Base-by-base conservation (phyloP, 2,329 filamentous ascomycete genomes). In the Orbilia brochopaga region DNA sequence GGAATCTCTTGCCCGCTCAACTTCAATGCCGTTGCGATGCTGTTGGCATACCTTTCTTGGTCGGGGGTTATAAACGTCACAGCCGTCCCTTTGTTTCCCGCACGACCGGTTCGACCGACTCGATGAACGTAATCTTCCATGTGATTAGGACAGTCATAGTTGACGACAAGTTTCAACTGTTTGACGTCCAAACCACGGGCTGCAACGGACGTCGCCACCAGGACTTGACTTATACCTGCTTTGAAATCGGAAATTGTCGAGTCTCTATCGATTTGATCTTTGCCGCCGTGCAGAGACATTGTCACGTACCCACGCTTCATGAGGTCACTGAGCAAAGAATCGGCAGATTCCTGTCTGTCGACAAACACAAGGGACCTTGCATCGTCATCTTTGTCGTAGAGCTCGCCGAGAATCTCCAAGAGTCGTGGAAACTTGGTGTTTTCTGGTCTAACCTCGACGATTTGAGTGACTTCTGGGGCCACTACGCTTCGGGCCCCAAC, bases 181-280 rank as follows among this genome's bases (percentile, higher is more conserved):
- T 90, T 93, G 92, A 96, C 95, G 97, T 94, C 94, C 83, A 99
- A 97, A 91, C 94, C 94, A 92, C 94, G 94, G 80, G 94, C 97
- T 83, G 94, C 94, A 83, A 99, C 94, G 80, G 97, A 94, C 76
- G 94, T 99, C 83, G 94, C 94, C 84, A 99, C 94, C 92, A 99
- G 96, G 87, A 99, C 96, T 80, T 94, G 94, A 84, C 92, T 96
- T 86, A 97, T 97, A 83, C 92, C 92, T 76, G 90, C 91, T 88
- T 97, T 99, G 88, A 99, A 99, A 82, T 97, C 93, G 82, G 97
- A 95, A 80, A 99, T 85, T 78, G 97, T 94, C 92, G 94, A 97
- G 82, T 97, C 94, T 84, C 94, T 92, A 84, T 99, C 94, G 82
- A 97, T 96, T 80, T 99, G 94, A 80, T 97, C 92, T 85, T 97